A percentile compares a stretch with the other conserved stretches of the same genome.
Evolutionary conservation across 257 asterid genomes (phyloP).

Genomic region (Ajuga chamaepitys): DNA sequence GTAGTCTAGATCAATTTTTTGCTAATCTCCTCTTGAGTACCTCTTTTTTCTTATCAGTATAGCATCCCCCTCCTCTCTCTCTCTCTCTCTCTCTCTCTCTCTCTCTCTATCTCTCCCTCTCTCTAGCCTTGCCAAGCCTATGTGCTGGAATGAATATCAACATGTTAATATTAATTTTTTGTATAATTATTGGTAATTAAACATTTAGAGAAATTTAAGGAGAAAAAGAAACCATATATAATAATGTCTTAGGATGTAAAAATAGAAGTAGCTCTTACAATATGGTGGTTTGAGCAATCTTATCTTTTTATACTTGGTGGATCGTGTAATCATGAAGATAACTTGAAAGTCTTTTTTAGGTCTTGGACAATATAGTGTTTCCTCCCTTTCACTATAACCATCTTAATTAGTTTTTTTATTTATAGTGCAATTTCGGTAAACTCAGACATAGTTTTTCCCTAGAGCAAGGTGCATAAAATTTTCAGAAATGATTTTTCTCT

Average conservation of each 20-base stretch:
- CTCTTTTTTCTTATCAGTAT: slow-evolving; percentile 15
- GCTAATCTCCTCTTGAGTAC: slow-evolving; percentile 26
- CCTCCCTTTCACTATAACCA: slow-evolving; percentile 46
- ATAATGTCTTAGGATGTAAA: slow-evolving; percentile 15
- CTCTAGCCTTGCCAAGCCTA: no score
- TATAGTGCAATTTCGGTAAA: no score
- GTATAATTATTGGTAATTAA: slow-evolving; percentile 4
- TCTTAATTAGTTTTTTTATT: slow-evolving; percentile 37
- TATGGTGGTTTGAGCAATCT: slow-evolving; percentile 4
- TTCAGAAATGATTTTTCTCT: no score
- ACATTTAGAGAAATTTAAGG: slow-evolving; percentile 8
- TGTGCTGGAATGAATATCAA: slow-evolving; percentile 1
- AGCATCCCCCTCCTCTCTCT: no score
- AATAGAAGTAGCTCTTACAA: not conserved
- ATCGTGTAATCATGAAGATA: slow-evolving; percentile 20
- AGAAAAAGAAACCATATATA: slow-evolving; percentile 6
- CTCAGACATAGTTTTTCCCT: no score
- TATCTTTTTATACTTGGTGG: slow-evolving; percentile 11
- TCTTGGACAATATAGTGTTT: slow-evolving; percentile 42
- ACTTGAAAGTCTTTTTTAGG: slow-evolving; percentile 18
- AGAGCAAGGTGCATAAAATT: no score
- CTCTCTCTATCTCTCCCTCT: slow-evolving; percentile 9
- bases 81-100: slow-evolving; percentile 15
- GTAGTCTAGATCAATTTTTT: slow-evolving; percentile 32
- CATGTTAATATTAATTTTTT: not conserved